Evolutionary conservation across 2,329 filamentous ascomycete species (phyloP), one percentile per base, ranked within the genome.

Genomic region (Calonectria ilicicola): DNA sequence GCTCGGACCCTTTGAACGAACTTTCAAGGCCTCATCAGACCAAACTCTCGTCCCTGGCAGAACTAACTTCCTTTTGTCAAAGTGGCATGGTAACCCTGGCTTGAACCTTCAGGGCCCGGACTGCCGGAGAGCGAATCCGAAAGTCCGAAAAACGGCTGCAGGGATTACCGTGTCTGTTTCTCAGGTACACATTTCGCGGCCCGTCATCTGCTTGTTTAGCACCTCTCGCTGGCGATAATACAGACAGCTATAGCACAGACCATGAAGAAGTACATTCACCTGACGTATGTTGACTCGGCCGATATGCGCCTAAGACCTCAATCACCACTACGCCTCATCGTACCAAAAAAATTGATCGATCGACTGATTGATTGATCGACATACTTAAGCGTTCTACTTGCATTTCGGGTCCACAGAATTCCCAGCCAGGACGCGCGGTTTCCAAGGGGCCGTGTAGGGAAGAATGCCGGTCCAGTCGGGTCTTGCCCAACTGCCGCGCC

Each of bases 341-440:
- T 58, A 1, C 35, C 21, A 51, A 29, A 51, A 29, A 10, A n/a
- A 58, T 26, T 38, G 29, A 56, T 56, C 51, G 29, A 56, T 56
- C 23, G n/a, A 58, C 8, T 38, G 53, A 58, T 38, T 35, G 15
- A 53, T 21, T 21, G 35, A 60, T 60, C 53, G 53, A 35, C 53
- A 19, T 23, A 26, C 15, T 60, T 60, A 60, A 40, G 35, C 53
- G 21, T 60, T 60, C 32, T 2, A 23, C 35, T 17, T 60, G 53
- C 53, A 60, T 60, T 15, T 15, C 4, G 12, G 53, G 35, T n/a
- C 53, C 53, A 60, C 53, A 60, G 7, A 3, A 60, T 38, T 10
- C 53, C 53, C 53, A 40, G 53, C n/a, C 53, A 60, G 53, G 53
- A 35, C 53, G 53, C 53, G 53, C 32, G 32, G 53, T 60, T 35